Percentiles rank a stretch among this genome's conserved stretches.
Conservation (phyloP, 305 asterid genomes). For the Plantago rigida region DNA sequence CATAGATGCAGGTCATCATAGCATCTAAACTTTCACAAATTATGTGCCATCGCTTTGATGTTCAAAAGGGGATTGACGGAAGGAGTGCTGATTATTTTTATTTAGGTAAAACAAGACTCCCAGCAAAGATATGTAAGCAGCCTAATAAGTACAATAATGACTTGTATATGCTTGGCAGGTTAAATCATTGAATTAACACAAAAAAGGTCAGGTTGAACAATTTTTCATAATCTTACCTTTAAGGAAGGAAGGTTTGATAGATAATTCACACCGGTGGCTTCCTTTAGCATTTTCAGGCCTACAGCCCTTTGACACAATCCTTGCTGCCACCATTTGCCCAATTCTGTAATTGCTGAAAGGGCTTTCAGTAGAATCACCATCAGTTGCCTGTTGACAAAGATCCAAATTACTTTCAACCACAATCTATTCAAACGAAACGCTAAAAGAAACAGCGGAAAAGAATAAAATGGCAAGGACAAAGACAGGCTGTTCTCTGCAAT, state of each 20-base stretch:
- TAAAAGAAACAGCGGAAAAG: not conserved
- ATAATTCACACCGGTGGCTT: constrained; percentile 62
- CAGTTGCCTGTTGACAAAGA: constrained; percentile 49
- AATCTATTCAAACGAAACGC: not conserved
- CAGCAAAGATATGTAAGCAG: too few relatives aligned
- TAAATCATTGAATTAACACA: too few relatives aligned
- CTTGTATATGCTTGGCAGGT: too few relatives aligned
- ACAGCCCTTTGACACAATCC: constrained; percentile 61
- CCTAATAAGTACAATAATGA: too few relatives aligned
- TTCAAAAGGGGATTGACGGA: too few relatives aligned
- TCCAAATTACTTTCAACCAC: constrained; percentile 7
- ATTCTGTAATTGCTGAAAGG: constrained; percentile 54
- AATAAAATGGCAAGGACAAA: not conserved
- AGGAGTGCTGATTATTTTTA: too few relatives aligned
- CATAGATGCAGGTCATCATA: too few relatives aligned
- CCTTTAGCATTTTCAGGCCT: constrained; percentile 39
- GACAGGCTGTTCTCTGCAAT: constrained; percentile 7
- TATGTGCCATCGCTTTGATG: too few relatives aligned
- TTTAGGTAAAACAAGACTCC: not conserved
- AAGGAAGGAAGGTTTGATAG: constrained; percentile 63
- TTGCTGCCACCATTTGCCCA: constrained; percentile 73
- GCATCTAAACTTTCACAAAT: too few relatives aligned
- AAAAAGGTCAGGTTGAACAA: not conserved
- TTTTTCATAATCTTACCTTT: constrained; percentile 38
- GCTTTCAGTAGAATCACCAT: constrained; percentile 50